Percentiles rank a stretch among this genome's conserved stretches.
Conservation (phyloP, 1,284 basidiomycete genomes). For the Microbotryum violaceum region DNA sequence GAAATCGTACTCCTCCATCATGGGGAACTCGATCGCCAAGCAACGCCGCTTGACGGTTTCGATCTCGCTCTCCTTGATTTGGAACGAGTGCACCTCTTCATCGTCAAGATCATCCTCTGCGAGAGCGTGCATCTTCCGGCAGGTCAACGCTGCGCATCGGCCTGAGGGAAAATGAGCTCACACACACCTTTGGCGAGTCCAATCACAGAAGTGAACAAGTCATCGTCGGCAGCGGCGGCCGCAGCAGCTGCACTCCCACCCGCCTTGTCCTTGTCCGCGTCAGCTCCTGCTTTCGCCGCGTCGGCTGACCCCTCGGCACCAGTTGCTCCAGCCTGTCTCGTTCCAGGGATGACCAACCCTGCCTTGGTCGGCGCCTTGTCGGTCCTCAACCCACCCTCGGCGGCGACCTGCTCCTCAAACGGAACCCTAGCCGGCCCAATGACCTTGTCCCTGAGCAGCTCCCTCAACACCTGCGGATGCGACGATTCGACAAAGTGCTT, state of each 20-base stretch:
- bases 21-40: conserved; percentile 89
- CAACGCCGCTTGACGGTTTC: conserved; percentile 55
- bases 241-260: conserved; percentile 4
- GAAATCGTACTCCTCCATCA: conserved; percentile 97
- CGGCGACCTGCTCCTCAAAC: conserved; percentile 42
- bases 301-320: conserved; percentile 5
- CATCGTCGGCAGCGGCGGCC: conserved; percentile 48
- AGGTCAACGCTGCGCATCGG: background rate
- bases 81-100: conserved; percentile 88
- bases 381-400: conserved; percentile 60
- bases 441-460: conserved; percentile 70
- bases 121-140: background rate
- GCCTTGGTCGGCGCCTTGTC: conserved; percentile 72
- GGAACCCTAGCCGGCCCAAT: conserved; percentile 70
- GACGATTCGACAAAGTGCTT: conserved; percentile 90
- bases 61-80: conserved; percentile 83
- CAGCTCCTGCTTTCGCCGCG: conserved; percentile 8
- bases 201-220: conserved; percentile 78
- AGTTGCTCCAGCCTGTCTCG: conserved; percentile 41
- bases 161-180: background rate
- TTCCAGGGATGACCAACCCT: conserved; percentile 75
- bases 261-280: conserved; percentile 8
- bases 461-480: conserved; percentile 81
- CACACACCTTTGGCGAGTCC: conserved; percentile 76
- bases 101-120: conserved; percentile 84